A percentile compares a stretch with the other conserved stretches of the same genome.
These are phyloP conservation scores for Erythrophleum ivorense DNA, from an alignment of 331 rosid genomes.

Conservation along the genomic window DNA sequence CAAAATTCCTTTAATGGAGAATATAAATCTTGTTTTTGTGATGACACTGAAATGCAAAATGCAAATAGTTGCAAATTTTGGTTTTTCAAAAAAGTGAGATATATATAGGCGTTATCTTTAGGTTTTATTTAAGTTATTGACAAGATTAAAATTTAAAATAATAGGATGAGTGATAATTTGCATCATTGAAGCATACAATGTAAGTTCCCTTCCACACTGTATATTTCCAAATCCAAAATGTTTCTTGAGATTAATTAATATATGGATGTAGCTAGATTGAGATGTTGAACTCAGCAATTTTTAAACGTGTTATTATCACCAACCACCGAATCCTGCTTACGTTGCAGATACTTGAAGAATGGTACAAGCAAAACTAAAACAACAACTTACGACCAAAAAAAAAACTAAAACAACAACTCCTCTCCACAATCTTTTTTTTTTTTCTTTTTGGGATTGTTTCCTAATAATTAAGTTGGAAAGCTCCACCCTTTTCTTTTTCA, in stretches of 20 bases:
- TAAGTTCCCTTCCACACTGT: background rate
- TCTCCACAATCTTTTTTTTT: background rate
- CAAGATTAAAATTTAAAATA: too few relatives aligned
- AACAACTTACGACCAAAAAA: too few relatives aligned
- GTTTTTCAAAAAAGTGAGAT: too few relatives aligned
- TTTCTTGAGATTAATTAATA: background rate
- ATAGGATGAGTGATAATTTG: too few relatives aligned
- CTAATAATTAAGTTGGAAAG: background rate
- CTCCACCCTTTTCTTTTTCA: background rate
- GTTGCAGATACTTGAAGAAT: background rate
- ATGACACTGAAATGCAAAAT: too few relatives aligned
- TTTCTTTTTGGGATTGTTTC: background rate
- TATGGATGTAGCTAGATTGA: background rate
- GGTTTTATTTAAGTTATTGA: too few relatives aligned
- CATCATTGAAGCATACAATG: background rate
- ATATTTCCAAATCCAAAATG: background rate
- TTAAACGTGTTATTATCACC: background rate
- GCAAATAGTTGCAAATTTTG: too few relatives aligned
- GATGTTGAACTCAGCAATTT: background rate
- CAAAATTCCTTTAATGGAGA: too few relatives aligned
- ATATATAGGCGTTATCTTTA: too few relatives aligned
- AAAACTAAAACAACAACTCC: background rate
- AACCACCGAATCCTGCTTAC: background rate
- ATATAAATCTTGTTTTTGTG: too few relatives aligned
- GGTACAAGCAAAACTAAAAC: background rate